phyloP scores from a whole-genome alignment of 2,329 filamentous ascomycete genomes.

The Trichoderma atroviride region DNA sequence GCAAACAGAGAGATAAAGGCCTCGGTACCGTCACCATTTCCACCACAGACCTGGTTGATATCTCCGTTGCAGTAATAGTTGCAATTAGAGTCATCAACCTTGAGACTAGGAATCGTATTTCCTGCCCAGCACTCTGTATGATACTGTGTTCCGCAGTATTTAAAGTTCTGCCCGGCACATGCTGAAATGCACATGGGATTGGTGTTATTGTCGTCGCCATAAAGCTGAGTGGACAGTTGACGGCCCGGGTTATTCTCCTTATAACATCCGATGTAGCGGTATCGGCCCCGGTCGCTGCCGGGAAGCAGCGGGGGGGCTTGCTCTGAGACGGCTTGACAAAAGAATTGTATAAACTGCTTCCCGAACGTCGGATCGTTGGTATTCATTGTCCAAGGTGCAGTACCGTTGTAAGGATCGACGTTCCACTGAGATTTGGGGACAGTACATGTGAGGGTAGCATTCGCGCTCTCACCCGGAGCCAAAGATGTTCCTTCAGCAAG shows the following conservation, averaged over 20 bases:
- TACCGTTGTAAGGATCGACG: constrained; percentile 51
- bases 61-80: constrained; percentile 55
- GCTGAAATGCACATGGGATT: constrained; percentile 49
- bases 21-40: constrained; percentile 45
- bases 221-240: constrained; percentile 50
- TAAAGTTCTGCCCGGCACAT: constrained; percentile 42
- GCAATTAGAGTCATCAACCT: constrained; percentile 52
- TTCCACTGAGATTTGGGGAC: constrained; percentile 62
- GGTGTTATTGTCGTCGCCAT: constrained; percentile 46
- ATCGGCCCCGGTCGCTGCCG: constrained; percentile 48
- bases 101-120: constrained; percentile 47
- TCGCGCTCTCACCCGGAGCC: constrained; percentile 52
- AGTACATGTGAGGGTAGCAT: constrained; percentile 57
- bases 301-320: constrained; percentile 53
- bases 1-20: constrained; percentile 54
- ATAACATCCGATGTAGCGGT: constrained; percentile 58
- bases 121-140: constrained; percentile 59
- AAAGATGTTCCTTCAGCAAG: constrained; percentile 59
- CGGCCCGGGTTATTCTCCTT: constrained; percentile 58
- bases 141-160: constrained; percentile 55
- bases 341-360: constrained; percentile 57
- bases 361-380: constrained; percentile 55
- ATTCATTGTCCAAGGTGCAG: constrained; percentile 59
- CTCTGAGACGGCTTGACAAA: constrained; percentile 54
- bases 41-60: constrained; percentile 55